Base-by-base conservation (phyloP, 2,329 filamentous ascomycete genomes). In the Alternaria sp. region DNA sequence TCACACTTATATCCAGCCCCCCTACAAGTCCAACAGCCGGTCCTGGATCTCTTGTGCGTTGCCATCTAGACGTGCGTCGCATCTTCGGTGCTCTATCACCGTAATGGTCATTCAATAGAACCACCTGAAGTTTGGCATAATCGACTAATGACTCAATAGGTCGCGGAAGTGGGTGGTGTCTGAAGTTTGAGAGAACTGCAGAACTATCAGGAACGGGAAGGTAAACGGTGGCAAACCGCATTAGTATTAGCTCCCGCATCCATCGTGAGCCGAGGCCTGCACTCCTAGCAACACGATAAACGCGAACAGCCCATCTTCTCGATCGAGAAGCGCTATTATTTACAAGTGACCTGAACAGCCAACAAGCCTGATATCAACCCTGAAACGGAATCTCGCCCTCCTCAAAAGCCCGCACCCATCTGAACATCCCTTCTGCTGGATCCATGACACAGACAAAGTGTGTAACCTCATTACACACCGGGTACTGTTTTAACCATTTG, bases 391-490 rank as follows among this genome's bases (percentile, higher is more conserved):
- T 63, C 14, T 67, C 60, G 2, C 64, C 66, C 20, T 64, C 62
- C 21, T 68, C 62, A 45, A 63, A 74, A 12, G 62, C 41, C 43
- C 61, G 66, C 12, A 83, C 68, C 83, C 84, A 88, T 14, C 78
- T 72, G 21, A 89, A 77, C 12, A 77, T 75, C 0, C 87, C 86
- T 14, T 72, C 74, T 6, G 64, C 72, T 4, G 87, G 84, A 75
- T 89, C 87, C 83, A 90, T 84, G 26, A 90, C 76, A 20, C 83
- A 82, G 5, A 84, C 83, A 75, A 86, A 90, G 75, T 90, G 87
- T 3, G 87, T 89, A 37, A 79, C 81, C 59, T 87, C 84, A 69
- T 89, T 89, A 15, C 83, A 83, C 4, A 86, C 85, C 0, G 87
- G 87, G 63, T 83, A 86, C 14, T 77, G 78, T 21, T 79, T 78